Evolutionary conservation across 768 basidiomycete species (phyloP).

Genomic region (Paxillus rubicundulus): DNA sequence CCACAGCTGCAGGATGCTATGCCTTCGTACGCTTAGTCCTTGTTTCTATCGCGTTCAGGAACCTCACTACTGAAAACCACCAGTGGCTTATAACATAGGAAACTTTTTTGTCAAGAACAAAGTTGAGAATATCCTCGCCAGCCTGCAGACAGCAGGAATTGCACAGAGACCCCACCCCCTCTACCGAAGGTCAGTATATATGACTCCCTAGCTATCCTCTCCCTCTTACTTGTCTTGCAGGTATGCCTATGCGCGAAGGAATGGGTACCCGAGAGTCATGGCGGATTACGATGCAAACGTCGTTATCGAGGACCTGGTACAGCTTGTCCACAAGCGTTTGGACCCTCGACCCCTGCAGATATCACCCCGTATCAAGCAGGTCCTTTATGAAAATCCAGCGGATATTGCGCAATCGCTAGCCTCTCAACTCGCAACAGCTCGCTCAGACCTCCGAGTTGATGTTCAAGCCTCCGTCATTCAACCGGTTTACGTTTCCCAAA

Average conservation of each 20-base stretch:
- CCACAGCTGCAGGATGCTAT: conserved; percentile 45
- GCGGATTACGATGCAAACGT: conserved; percentile 11
- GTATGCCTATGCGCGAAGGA: background rate
- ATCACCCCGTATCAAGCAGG: conserved; percentile 24
- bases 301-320: conserved; percentile 22
- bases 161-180: background rate
- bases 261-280: conserved; percentile 14
- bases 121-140: conserved; percentile 8
- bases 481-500: background rate
- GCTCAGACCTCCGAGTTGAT: conserved; percentile 12
- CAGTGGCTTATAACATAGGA: conserved; percentile 29
- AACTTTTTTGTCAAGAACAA: background rate
- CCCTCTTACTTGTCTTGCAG: background rate
- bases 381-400: conserved; percentile 28
- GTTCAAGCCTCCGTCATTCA: conserved; percentile 19
- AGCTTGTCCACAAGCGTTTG: conserved; percentile 20
- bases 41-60: background rate
- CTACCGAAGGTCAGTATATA: conserved; percentile 12
- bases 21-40: conserved; percentile 40
- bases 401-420: conserved; percentile 33
- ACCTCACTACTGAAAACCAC: background rate
- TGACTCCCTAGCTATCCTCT: background rate
- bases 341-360: background rate
- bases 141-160: conserved; percentile 1
- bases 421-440: conserved; percentile 11